Conservation (phyloP, 495 filamentous ascomycete species). For the Aspergillus heteromorphus region DNA sequence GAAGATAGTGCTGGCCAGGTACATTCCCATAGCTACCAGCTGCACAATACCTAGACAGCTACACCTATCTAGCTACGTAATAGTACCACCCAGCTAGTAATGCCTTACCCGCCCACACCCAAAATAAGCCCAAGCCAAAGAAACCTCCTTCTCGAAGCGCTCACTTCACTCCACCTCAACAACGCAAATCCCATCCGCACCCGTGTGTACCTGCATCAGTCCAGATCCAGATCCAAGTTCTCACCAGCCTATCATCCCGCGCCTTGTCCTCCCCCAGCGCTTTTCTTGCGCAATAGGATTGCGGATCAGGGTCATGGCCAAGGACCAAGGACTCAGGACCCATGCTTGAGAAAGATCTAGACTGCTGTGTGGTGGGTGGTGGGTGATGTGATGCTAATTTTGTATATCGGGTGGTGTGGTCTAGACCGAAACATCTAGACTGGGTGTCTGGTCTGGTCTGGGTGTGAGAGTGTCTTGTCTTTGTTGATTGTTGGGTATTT, state of each 20-base stretch:
- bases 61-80: background rate
- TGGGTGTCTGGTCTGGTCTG: too few species aligned
- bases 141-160: background rate
- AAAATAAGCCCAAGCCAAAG: too few species aligned
- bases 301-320: background rate
- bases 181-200: background rate
- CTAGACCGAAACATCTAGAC: too few species aligned
- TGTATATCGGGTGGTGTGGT: too few species aligned
- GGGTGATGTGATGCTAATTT: background rate
- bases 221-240: too few species aligned
- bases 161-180: background rate
- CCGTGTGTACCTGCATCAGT: background rate
- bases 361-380: too few species aligned
- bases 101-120: too few species aligned
- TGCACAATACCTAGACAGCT: background rate
- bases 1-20: too few species aligned
- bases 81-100: too few species aligned
- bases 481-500: background rate
- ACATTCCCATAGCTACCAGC: background rate
- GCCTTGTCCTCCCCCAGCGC: background rate
- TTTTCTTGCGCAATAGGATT: conserved; percentile 3
- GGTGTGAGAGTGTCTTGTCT: background rate
- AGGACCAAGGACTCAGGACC: conserved; percentile 5
- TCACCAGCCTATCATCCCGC: background rate
- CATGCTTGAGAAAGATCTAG: background rate